Conservation (phyloP, 1,284 basidiomycete species). For the Jaminaea rosea region DNA sequence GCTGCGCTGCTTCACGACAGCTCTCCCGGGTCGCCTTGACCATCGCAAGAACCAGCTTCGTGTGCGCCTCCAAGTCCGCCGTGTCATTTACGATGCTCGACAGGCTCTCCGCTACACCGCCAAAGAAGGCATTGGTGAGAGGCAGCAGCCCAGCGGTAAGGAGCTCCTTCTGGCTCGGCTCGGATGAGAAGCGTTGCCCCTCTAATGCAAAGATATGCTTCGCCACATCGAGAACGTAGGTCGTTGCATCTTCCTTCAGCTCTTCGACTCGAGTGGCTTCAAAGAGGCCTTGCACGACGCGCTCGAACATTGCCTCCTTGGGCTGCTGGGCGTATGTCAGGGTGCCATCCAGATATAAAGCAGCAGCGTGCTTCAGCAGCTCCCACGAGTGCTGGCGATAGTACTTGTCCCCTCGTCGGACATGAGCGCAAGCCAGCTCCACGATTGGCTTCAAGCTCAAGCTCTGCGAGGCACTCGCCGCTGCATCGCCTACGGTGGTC, state of each 20-base stretch:
- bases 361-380: constrained; percentile 66
- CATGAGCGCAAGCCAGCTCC: constrained; percentile 61
- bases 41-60: constrained; percentile 48
- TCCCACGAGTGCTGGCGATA: constrained; percentile 70
- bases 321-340: constrained; percentile 56
- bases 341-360: constrained; percentile 62
- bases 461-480: too few species aligned
- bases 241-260: constrained; percentile 60
- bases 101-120: constrained; percentile 34
- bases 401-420: constrained; percentile 57
- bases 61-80: constrained; percentile 57
- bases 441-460: constrained; percentile 67
- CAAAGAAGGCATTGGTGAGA: constrained; percentile 18
- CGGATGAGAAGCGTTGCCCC: constrained; percentile 28
- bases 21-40: not conserved
- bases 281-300: constrained; percentile 62
- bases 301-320: constrained; percentile 64
- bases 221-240: constrained; percentile 61
- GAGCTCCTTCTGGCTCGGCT: not conserved
- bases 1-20: not conserved
- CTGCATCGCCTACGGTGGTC: constrained; percentile 47
- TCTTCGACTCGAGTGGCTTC: constrained; percentile 67
- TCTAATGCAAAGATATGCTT: constrained; percentile 57
- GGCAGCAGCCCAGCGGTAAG: not conserved
- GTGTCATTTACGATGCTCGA: constrained; percentile 20